Base-by-base conservation (phyloP, 176 grass and related monocot genomes). In the Urochloa ruziziensis region DNA sequence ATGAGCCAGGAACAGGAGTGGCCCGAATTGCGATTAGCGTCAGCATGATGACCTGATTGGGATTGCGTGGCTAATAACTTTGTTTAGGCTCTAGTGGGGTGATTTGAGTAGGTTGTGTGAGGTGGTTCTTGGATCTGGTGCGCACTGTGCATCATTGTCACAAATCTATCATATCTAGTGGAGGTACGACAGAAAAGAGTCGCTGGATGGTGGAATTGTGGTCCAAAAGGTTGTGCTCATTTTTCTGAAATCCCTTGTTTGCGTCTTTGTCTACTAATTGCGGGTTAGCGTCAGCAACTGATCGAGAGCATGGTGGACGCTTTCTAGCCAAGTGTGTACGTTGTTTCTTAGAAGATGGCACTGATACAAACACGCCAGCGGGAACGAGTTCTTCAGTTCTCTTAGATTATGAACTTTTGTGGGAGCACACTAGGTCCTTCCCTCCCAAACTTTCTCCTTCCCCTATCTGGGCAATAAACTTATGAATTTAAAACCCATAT, bases 121-220 rank as follows among this genome's bases (percentile, higher is more conserved):
- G 44, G 32, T 67, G 46, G 68, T 3, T 56, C 2, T 82, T 71
- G 18, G 21, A 47, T 46, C 19, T 40, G 73, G 69, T 62, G 60
- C 24, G 77, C 40, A 27, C 40, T 78, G 62, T 34, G 76, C 58
- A 19, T 47, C 59, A 74, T 74, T 53, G 46, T 52, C 47, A 21
- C 76, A 57, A 32, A 48, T 79, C 76, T 39, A 25, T 58, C 73
- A 35, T 65, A 10, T 65, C 28, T 57, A 62, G 75, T 78, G 40
- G 76, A 48, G 42, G 7, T 48, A 79, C 10, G 42, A 64, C 1
- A 36, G 19, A 75, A 47, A 47, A 44, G 48, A 79, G 42, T 48
- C 58, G 63, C 17, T 62, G 24, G 8, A 30, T 62, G 57, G 54
- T 78, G 57, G 36, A 30, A 34, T 23, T 78, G 37, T 78, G 39